These are phyloP conservation scores for Mycothermus thermophilus DNA, from an alignment of 495 filamentous ascomycete genomes.

Conservation along the genomic window DNA sequence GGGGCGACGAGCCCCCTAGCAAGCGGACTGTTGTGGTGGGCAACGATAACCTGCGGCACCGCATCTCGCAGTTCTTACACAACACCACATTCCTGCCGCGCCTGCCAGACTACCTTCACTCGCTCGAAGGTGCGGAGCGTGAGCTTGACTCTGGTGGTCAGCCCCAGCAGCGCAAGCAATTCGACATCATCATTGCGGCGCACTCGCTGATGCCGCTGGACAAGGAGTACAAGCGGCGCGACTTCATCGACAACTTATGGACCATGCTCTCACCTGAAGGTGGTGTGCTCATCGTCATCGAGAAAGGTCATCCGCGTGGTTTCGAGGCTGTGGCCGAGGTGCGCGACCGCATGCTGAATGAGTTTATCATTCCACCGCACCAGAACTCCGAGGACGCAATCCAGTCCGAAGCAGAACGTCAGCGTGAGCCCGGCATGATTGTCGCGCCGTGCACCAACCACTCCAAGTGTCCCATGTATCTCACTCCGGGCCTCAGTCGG, in stretches of 20 bases:
- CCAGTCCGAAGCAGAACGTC: slow-evolving; percentile 13
- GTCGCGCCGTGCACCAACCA: slow-evolving; percentile 95
- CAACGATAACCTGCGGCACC: slow-evolving; percentile 47
- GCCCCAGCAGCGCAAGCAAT: slow-evolving; percentile 53
- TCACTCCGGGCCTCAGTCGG: slow-evolving; percentile 45
- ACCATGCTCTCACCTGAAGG: slow-evolving; percentile 68
- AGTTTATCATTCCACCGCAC: slow-evolving; percentile 56
- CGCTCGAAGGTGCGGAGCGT: slow-evolving; percentile 25
- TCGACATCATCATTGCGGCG: slow-evolving; percentile 80
- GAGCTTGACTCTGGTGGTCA: slow-evolving; percentile 25
- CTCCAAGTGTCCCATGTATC: slow-evolving; percentile 75
- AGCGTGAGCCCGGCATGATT: slow-evolving; percentile 68
- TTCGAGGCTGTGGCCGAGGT: slow-evolving; percentile 86
- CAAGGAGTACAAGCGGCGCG: slow-evolving; percentile 61
- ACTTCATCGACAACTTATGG: slow-evolving; percentile 77
- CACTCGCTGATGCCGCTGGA: slow-evolving; percentile 60
- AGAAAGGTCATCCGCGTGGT: slow-evolving; percentile 82
- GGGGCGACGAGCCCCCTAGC: slow-evolving; percentile 23
- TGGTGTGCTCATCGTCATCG: slow-evolving; percentile 73
- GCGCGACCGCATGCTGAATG: slow-evolving; percentile 59
- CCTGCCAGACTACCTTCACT: slow-evolving; percentile 78
- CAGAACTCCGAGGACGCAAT: slow-evolving; percentile 17
- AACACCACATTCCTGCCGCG: slow-evolving; percentile 88
- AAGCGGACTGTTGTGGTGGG: slow-evolving; percentile 40
- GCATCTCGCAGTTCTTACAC: slow-evolving; percentile 61